A percentile compares a stretch with the other conserved stretches of the same genome.
These are phyloP conservation scores for Digitaria exilis DNA, from an alignment of 202 grass and related monocot genomes.

Conservation along the genomic window DNA sequence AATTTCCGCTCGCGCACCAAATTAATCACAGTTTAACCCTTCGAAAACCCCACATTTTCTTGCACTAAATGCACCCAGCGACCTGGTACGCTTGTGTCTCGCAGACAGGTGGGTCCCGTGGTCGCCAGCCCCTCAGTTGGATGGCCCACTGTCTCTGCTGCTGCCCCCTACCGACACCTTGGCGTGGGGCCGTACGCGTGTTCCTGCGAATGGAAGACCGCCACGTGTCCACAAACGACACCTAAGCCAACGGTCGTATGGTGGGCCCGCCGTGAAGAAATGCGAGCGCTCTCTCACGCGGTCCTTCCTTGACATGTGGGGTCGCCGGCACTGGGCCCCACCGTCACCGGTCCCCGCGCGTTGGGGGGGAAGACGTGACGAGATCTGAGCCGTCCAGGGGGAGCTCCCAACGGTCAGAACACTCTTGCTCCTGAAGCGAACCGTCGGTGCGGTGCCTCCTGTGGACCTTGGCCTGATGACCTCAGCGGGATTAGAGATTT, in stretches of 20 bases:
- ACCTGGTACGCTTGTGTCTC: background rate
- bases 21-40: background rate
- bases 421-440: background rate
- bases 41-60: background rate
- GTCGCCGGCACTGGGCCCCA: accelerated
- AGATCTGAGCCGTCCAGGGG: background rate
- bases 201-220: background rate
- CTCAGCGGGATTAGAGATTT: background rate
- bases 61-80: background rate
- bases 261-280: background rate
- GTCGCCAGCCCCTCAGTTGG: background rate
- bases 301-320: background rate
- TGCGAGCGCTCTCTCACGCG: background rate
- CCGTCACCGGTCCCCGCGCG: background rate
- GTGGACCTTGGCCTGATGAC: background rate
- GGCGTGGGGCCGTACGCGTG: background rate
- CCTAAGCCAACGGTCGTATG: slow-evolving; percentile 38
- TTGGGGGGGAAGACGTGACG: background rate
- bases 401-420: background rate
- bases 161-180: slow-evolving; percentile 24
- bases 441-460: slow-evolving; percentile 15
- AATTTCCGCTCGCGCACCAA: background rate
- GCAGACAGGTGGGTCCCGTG: background rate
- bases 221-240: background rate
- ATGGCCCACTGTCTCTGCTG: background rate